Evolutionary conservation across 2,329 filamentous ascomycete genomes (phyloP).

Genomic region (Aspergillus quadricinctus): DNA sequence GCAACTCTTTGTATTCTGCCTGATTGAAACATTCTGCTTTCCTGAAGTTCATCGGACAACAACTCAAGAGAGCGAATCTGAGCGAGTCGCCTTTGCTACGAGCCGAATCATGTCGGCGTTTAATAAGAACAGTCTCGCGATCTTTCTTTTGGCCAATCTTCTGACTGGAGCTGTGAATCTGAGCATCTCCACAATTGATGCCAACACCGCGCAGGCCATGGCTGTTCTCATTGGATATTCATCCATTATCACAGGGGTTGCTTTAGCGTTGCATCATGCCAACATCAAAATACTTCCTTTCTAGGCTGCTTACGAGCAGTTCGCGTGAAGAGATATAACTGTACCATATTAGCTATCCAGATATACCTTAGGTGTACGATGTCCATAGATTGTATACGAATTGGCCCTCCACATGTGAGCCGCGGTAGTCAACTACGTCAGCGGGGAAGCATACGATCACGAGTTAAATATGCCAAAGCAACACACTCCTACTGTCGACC

Average conservation of each 20-base stretch:
- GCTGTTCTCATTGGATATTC: conserved; percentile 71
- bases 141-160: conserved; percentile 86
- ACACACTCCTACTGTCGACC: neutral
- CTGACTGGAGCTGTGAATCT: conserved; percentile 87
- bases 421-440: conserved; percentile 10
- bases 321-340: neutral
- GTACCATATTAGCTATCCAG: neutral
- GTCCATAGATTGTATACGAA: neutral
- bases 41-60: conserved; percentile 62
- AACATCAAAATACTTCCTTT: conserved; percentile 32
- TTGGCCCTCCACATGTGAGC: conserved; percentile 5
- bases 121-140: conserved; percentile 79
- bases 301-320: neutral
- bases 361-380: conserved; percentile 1
- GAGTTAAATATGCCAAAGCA: neutral
- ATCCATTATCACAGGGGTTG: conserved; percentile 60
- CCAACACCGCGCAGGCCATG: conserved; percentile 62
- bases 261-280: conserved; percentile 42
- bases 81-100: conserved; percentile 65
- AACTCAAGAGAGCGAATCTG: conserved; percentile 54
- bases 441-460: neutral
- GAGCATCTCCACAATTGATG: conserved; percentile 74
- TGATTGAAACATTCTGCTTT: conserved; percentile 75
- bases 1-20: conserved; percentile 75
- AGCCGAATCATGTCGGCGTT: conserved; percentile 77